phyloP scores from a whole-genome alignment of 2,329 filamentous ascomycete genomes.

The Kalaharituber pfeilii region DNA sequence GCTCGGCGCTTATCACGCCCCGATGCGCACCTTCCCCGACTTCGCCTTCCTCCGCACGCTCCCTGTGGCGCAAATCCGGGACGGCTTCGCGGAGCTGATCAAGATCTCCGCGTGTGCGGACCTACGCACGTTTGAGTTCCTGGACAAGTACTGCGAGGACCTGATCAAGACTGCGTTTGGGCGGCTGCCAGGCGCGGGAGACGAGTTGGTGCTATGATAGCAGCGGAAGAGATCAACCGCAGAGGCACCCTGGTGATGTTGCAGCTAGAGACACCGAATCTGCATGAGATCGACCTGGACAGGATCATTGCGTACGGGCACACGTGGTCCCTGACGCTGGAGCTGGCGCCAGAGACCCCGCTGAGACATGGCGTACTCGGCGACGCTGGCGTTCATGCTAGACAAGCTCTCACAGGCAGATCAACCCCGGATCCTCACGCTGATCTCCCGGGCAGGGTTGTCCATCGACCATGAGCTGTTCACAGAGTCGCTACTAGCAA shows the following conservation, averaged over 20 bases:
- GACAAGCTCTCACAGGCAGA: slow-evolving; percentile 43
- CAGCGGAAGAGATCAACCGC: slow-evolving; percentile 50
- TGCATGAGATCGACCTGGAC: slow-evolving; percentile 56
- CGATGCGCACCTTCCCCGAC: slow-evolving; percentile 54
- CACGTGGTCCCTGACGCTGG: slow-evolving; percentile 56
- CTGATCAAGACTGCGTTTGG: slow-evolving; percentile 49
- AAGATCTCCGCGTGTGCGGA: slow-evolving; percentile 59
- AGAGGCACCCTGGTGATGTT: slow-evolving; percentile 56
- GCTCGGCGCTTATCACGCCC: slow-evolving; percentile 50
- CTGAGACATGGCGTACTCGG: slow-evolving; percentile 57
- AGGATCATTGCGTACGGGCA: slow-evolving; percentile 58
- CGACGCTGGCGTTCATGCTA: slow-evolving; percentile 47
- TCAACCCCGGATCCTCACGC: slow-evolving; percentile 43
- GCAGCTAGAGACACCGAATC: slow-evolving; percentile 53
- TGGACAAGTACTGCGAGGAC: slow-evolving; percentile 52
- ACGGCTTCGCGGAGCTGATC: slow-evolving; percentile 58
- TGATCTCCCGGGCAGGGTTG: slow-evolving; percentile 53
- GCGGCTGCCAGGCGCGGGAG: slow-evolving; percentile 37
- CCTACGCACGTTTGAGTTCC: slow-evolving; percentile 45
- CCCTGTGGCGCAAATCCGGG: slow-evolving; percentile 49
- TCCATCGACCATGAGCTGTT: slow-evolving; percentile 56
- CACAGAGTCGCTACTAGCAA: slow-evolving; percentile 45
- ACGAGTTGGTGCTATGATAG: slow-evolving; percentile 41
- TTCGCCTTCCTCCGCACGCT: slow-evolving; percentile 54
- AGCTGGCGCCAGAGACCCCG: slow-evolving; percentile 49